Conservation (phyloP, 2,329 filamentous ascomycete genomes). For the Colletotrichum sojae region DNA sequence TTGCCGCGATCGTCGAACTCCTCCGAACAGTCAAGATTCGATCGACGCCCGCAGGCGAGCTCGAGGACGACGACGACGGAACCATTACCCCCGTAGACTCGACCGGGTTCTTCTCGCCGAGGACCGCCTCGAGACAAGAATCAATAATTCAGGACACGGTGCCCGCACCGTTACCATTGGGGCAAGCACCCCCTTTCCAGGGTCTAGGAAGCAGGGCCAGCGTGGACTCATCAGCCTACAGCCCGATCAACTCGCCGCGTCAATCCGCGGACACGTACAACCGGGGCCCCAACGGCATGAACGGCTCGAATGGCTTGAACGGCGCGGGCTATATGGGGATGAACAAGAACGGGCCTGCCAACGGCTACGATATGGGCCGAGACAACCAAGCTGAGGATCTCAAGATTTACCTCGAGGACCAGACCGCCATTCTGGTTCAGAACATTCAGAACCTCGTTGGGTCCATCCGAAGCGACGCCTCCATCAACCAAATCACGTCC, state of each 20-base stretch:
- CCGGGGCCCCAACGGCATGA: conserved; percentile 50
- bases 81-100: conserved; percentile 76
- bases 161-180: conserved; percentile 56
- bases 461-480: conserved; percentile 76
- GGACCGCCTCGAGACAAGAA: conserved; percentile 57
- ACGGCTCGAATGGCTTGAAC: conserved; percentile 54
- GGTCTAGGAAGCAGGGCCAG: conserved; percentile 71
- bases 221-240: conserved; percentile 81
- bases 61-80: conserved; percentile 83
- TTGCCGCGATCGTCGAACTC: conserved; percentile 87
- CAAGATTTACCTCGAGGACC: conserved; percentile 84
- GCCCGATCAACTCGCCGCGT: conserved; percentile 78
- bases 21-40: conserved; percentile 88
- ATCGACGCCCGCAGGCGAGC: conserved; percentile 79
- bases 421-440: conserved; percentile 83
- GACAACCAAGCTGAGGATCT: conserved; percentile 65
- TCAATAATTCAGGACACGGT: conserved; percentile 45
- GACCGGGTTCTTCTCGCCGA: conserved; percentile 77
- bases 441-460: conserved; percentile 86
- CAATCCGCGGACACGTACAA: conserved; percentile 65
- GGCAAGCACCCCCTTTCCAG: conserved; percentile 66
- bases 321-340: conserved; percentile 54
- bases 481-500: conserved; percentile 75
- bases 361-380: conserved; percentile 55
- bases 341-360: conserved; percentile 53